Evolutionary conservation across 2,329 filamentous ascomycete genomes (phyloP).

Genomic region (Byssothecium circinans): DNA sequence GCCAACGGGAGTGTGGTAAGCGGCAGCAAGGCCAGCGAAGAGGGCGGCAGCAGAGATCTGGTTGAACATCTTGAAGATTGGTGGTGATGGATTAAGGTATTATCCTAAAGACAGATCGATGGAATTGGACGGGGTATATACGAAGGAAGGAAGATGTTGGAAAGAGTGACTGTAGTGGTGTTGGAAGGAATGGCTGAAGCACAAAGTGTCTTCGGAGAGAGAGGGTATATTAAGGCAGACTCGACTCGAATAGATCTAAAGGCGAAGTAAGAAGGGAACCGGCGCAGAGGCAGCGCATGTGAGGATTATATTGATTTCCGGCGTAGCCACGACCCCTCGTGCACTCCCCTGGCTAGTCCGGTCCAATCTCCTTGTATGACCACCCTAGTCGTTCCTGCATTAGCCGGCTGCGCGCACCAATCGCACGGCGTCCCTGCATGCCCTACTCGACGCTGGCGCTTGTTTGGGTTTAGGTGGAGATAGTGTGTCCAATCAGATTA

Average conservation of each 20-base stretch:
- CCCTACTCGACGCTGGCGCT: neutral
- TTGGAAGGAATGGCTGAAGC: slow-evolving; percentile 30
- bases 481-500: neutral
- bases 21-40: slow-evolving; percentile 55
- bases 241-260: slow-evolving; percentile 21
- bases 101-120: slow-evolving; percentile 21
- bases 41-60: slow-evolving; percentile 50
- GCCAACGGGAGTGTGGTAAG: slow-evolving; percentile 32
- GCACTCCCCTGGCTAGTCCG: neutral
- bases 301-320: neutral
- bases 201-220: slow-evolving; percentile 24
- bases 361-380: slow-evolving; percentile 16
- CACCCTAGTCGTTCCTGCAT: slow-evolving; percentile 25
- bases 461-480: neutral
- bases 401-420: slow-evolving; percentile 8
- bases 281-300: neutral
- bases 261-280: slow-evolving; percentile 6
- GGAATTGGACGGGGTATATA: slow-evolving; percentile 19
- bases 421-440: neutral
- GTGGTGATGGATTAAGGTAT: slow-evolving; percentile 28
- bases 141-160: slow-evolving; percentile 7
- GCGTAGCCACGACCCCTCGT: too few relatives aligned
- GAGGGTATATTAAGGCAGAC: slow-evolving; percentile 4
- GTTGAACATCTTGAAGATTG: slow-evolving; percentile 37
- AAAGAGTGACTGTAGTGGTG: slow-evolving; percentile 11